Evolutionary conservation across 2,329 filamentous ascomycete species (phyloP), one percentile per base, ranked within the genome.

Genomic region (Talaromyces sp.): DNA sequence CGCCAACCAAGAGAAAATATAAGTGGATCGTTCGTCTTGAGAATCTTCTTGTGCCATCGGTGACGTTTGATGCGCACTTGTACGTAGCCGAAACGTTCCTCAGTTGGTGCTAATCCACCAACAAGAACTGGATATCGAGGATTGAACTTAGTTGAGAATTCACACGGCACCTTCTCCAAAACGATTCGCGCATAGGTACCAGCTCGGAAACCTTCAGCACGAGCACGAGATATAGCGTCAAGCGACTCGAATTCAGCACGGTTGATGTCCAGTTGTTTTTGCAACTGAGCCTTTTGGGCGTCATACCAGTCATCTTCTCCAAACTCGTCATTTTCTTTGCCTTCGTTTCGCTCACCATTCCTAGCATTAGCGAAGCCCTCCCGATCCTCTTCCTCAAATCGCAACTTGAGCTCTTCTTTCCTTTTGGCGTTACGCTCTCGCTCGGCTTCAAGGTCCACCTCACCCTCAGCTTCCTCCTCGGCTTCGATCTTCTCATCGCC

Each of bases 241-340:
- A 99, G 86, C 63, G 87, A 86, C 70, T 93, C 92, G 69, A 96
- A 97, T 74, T 98, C 96, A 66, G 92, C 87, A 73, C 93, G 92
- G 81, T 99, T 99, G 86, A 99, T 97, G 73, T 96, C 91, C 68
- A 95, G 86, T 77, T 99, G 95, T 80, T 97, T 97, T 79, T 97
- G 91, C 66, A 99, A 89, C 76, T 90, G 86, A 37, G 95, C 92
- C 81, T 99, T 99, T 75, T 99, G 95, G 33, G 91, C 87, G 74
- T 98, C 95, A 75, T 99, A 99, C 96, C 96, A 99, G 64, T 99
- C 92, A 75, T 99, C 95, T 78, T 99, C 95, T 61, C 93, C 95
- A 73, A 96, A 98, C 73, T 96, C 90, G 66, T 87, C 82, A 62
- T 94, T 87, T 6, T 87, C 83, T 3, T 85, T 84, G 39, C 85